A percentile compares a stretch with the other conserved stretches of the same genome.
Evolutionary conservation across 306 rosid species (phyloP).

Genomic region (Gastrolobium villosum): DNA sequence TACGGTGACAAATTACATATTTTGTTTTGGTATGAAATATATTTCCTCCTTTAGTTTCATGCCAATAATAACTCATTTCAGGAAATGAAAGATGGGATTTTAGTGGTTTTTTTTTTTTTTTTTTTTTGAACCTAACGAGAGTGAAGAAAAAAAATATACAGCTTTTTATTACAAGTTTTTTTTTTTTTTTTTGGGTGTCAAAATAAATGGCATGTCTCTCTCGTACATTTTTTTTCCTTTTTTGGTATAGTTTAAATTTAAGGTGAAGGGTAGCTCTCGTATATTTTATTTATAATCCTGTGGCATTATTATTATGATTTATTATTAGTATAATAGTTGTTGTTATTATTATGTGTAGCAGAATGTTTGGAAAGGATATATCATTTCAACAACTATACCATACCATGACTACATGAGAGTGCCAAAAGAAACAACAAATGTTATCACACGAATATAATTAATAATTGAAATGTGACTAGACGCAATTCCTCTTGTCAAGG

Average conservation of each 20-base stretch:
- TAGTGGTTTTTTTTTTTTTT: neutral
- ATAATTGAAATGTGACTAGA: conserved; percentile 49
- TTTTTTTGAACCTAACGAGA: neutral
- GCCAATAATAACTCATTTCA: conserved; percentile 18
- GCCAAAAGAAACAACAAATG: conserved; percentile 15
- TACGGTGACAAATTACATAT: neutral
- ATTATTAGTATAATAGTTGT: neutral
- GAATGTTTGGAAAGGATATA: neutral
- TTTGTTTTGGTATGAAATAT: conserved; percentile 41
- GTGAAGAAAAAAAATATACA: neutral
- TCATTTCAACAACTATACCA: neutral
- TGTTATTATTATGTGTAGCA: neutral
- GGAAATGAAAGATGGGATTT: conserved; percentile 19
- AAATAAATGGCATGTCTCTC: no score
- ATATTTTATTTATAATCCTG: no score
- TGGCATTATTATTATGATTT: no score
- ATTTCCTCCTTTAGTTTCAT: conserved; percentile 42
- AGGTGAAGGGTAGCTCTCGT: no score
- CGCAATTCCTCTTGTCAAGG: conserved; percentile 38
- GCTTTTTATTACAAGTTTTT: neutral
- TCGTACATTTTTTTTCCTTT: no score
- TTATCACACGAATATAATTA: conserved; percentile 11
- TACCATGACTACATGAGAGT: neutral
- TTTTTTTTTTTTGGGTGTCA: no score
- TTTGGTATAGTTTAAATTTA: no score